phyloP scores from a whole-genome alignment of 2,329 filamentous ascomycete species.

The Apiospora koreana region DNA sequence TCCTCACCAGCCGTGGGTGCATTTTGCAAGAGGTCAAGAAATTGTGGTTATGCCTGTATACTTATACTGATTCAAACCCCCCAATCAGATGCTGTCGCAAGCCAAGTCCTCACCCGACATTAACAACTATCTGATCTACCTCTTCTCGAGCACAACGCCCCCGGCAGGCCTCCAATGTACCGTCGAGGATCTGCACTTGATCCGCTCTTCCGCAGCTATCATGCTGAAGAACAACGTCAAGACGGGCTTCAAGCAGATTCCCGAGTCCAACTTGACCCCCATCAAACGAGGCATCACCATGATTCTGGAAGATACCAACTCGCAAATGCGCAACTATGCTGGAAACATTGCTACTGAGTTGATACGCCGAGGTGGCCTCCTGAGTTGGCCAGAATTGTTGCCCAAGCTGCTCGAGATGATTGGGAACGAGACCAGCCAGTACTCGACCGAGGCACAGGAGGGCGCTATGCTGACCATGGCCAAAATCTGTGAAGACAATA shows the following conservation, averaged over 20 bases:
- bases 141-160: slow-evolving; percentile 73
- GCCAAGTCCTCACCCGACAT: slow-evolving; percentile 88
- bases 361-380: slow-evolving; percentile 78
- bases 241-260: slow-evolving; percentile 72
- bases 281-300: slow-evolving; percentile 78
- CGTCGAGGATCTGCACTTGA: slow-evolving; percentile 66
- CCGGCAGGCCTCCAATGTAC: slow-evolving; percentile 62
- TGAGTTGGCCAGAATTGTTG: slow-evolving; percentile 89
- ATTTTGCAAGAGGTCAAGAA: not conserved
- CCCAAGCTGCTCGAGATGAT: slow-evolving; percentile 80
- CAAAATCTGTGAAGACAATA: slow-evolving; percentile 98
- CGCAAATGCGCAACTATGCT: slow-evolving; percentile 83
- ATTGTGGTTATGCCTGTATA: not conserved
- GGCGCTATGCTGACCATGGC: slow-evolving; percentile 89
- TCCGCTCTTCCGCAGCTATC: slow-evolving; percentile 85
- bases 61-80: slow-evolving; percentile 24
- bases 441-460: slow-evolving; percentile 76
- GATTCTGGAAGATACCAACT: slow-evolving; percentile 77
- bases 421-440: slow-evolving; percentile 68
- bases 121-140: slow-evolving; percentile 94
- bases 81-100: slow-evolving; percentile 80
- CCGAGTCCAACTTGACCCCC: slow-evolving; percentile 71
- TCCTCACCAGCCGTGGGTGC: not conserved
- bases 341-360: slow-evolving; percentile 95
- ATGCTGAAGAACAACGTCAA: slow-evolving; percentile 96